phyloP scores from a whole-genome alignment of 2,329 filamentous ascomycete genomes.

The Sodiomyces alkalinus region DNA sequence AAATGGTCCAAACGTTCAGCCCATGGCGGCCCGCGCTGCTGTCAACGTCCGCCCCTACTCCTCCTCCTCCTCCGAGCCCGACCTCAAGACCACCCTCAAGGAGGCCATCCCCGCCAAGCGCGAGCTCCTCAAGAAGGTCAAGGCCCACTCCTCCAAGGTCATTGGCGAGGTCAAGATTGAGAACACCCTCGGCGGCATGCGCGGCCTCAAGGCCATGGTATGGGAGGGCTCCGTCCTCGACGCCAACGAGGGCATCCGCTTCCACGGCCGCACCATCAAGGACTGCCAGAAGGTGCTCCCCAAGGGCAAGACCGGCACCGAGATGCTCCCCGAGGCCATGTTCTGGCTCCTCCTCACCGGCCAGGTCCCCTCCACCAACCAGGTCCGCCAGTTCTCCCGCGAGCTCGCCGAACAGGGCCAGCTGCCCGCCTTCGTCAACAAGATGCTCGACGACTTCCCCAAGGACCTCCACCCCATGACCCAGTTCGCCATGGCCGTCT shows the following conservation, averaged over 20 bases:
- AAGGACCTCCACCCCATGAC: constrained; percentile 94
- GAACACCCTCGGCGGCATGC: constrained; percentile 92
- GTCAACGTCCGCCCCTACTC: constrained; percentile 35
- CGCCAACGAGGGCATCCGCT: constrained; percentile 91
- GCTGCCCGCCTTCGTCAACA: constrained; percentile 69
- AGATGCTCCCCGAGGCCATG: constrained; percentile 98
- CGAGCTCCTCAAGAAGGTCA: constrained; percentile 87
- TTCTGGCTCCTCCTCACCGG: constrained; percentile 97
- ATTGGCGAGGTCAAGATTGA: constrained; percentile 89
- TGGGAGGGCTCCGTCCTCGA: constrained; percentile 98
- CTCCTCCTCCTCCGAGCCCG: constrained; percentile 63
- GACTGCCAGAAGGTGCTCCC: constrained; percentile 90
- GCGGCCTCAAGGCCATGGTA: constrained; percentile 92
- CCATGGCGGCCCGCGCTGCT: constrained; percentile 13
- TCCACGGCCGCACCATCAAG: constrained; percentile 95
- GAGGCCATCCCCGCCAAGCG: constrained; percentile 81
- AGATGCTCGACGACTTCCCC: constrained; percentile 83
- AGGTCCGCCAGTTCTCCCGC: constrained; percentile 69
- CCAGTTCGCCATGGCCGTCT: constrained; percentile 88
- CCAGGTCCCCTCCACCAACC: constrained; percentile 67
- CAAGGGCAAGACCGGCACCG: constrained; percentile 80
- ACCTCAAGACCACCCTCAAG: constrained; percentile 77
- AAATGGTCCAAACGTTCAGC: too few species aligned
- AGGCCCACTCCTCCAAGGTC: constrained; percentile 65
- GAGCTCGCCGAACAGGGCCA: constrained; percentile 76